Base-by-base conservation (phyloP, 1,284 basidiomycete species). In the Puccinia polysora region DNA sequence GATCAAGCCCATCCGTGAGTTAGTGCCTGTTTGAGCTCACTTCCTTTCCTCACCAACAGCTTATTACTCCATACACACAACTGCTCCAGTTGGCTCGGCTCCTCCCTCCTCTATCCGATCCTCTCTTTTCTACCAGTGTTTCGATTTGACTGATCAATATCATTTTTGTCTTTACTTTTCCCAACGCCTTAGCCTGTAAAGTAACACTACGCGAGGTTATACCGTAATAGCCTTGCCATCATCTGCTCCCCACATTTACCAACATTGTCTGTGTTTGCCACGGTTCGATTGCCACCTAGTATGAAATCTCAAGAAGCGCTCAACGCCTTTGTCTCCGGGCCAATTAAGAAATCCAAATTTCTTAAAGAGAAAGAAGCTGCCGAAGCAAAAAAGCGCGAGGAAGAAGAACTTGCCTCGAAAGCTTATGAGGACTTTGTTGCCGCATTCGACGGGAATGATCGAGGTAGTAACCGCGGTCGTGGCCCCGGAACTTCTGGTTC, bases 341-440 rank as follows among this genome's bases (percentile, higher is more conserved):
- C 79, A 18, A 80, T 79, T 15, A 81, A 80, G 62, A 83, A 83
- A 77, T 81, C 81, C 1, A 82, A 95, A 80, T 72, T 73, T 28
- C 75, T 76, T 40, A 91, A 89, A 78, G 92, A 96, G 78, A 86
- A 88, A 76, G 92, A 96, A 78, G 87, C 86, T 60, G 91, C 90
- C 56, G 89, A 90, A 71, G 89, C 88, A 38, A 93, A 92, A 81
- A 87, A 87, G 78, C 86, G 73, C 34, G 73, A 68, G 10, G 65
- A 53, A 36, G 63, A 82, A 77, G 72, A 76, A 68, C 80, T 80
- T 6, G 79, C 81, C 3, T 81, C 81, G 6, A 75, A 76, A 43
- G 81, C 81, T 2, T 92, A 92, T 79, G 89, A 87, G 3, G 92
- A 95, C 78, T 94, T 91, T 79, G 80, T 93, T 75, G 87, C 90